Conservation (phyloP, 352 stramenopile genomes). For the Globisporangium irregulare region DNA sequence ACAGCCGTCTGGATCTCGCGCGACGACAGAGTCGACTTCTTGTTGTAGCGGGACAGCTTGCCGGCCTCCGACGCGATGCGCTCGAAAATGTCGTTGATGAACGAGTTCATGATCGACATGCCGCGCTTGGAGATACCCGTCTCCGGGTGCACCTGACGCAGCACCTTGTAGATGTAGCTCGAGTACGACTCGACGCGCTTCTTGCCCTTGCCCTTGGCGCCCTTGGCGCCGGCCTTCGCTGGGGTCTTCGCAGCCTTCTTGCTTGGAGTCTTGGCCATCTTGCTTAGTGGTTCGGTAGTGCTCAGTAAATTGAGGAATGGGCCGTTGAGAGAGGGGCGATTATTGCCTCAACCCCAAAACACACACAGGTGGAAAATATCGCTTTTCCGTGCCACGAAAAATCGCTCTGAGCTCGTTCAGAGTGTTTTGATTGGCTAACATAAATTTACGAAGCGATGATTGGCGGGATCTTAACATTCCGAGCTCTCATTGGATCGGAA, state of each 20-base stretch:
- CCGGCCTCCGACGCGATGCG: constrained; percentile 95
- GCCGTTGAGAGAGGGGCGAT: neutral
- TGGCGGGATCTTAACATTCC: neutral
- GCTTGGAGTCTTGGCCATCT: constrained; percentile 95
- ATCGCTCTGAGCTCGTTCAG: constrained; percentile 15
- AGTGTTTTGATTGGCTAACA: constrained; percentile 22
- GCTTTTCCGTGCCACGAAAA: neutral
- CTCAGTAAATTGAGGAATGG: constrained; percentile 36
- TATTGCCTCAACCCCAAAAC: neutral
- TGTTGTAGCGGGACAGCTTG: constrained; percentile 97
- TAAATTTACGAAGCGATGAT: neutral
- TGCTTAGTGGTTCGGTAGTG: constrained; percentile 19
- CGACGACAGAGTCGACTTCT: constrained; percentile 96
- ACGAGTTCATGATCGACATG: constrained; percentile 99
- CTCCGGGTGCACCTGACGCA: constrained; percentile 95
- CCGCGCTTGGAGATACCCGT: constrained; percentile 97
- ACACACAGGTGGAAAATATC: neutral
- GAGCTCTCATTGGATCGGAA: neutral
- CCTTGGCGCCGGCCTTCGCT: constrained; percentile 67
- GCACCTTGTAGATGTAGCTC: constrained; percentile 93
- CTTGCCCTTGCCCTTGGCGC: constrained; percentile 78
- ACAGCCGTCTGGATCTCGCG: constrained; percentile 98
- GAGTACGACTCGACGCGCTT: constrained; percentile 89
- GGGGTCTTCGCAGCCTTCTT: constrained; percentile 91
- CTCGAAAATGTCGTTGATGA: constrained; percentile 99